Percentiles rank a stretch among this genome's conserved stretches.
Evolutionary conservation across 208 protist species (phyloP).

Genomic region (Tetramitus jugosus): DNA sequence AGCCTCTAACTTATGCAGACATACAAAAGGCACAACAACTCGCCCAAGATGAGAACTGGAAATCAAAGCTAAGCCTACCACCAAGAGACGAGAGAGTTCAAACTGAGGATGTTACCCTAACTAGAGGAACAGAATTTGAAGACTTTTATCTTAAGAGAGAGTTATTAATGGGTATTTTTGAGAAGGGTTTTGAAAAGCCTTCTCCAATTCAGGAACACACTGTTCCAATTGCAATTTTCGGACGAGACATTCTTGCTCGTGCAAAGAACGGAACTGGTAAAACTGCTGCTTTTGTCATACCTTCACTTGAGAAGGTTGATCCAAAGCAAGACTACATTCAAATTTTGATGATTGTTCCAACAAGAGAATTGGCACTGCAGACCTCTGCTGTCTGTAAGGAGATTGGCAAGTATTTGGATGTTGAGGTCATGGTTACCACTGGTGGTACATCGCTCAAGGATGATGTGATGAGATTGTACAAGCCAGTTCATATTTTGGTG

Average conservation of each 20-base stretch:
- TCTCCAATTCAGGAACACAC: constrained; percentile 96
- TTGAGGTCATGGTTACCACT: constrained; percentile 80
- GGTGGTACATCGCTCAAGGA: constrained; percentile 94
- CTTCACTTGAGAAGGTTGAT: constrained; percentile 92
- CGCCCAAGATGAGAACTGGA: constrained; percentile 19
- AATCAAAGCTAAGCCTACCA: constrained; percentile 33
- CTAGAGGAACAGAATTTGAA: constrained; percentile 94
- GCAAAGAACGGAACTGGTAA: constrained; percentile 99
- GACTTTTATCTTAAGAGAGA: constrained; percentile 95
- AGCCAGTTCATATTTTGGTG: constrained; percentile 96
- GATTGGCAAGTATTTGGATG: constrained; percentile 90
- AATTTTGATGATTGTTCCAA: constrained; percentile 94
- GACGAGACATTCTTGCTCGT: constrained; percentile 91
- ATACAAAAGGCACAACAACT: no score
- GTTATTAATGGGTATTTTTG: constrained; percentile 97
- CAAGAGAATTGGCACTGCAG: constrained; percentile 95
- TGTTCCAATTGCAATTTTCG: constrained; percentile 91
- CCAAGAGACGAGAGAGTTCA: constrained; percentile 70
- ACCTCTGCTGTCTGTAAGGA: constrained; percentile 95
- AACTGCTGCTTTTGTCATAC: constrained; percentile 97
- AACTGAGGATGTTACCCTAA: constrained; percentile 93
- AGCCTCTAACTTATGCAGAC: no score
- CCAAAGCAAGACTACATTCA: constrained; percentile 79
- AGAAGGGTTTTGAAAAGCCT: constrained; percentile 95
- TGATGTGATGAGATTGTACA: constrained; percentile 92